These are phyloP conservation scores for Cylindrotheca closterium DNA, from an alignment of 108 stramenopile genomes.

Conservation along the genomic window DNA sequence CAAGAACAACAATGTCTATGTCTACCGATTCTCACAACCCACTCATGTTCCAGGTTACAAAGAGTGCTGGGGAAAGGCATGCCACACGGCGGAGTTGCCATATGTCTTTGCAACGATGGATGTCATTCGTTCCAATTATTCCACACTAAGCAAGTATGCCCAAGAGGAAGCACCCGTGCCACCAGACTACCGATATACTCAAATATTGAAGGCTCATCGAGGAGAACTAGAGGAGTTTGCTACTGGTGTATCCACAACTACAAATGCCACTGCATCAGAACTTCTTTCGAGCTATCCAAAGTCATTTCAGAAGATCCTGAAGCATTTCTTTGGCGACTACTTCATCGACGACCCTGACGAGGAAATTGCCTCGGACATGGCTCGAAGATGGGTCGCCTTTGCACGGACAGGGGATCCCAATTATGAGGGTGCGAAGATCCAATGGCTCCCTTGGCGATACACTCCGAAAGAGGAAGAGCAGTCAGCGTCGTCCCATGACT, in stretches of 20 bases:
- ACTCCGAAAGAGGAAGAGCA: slow-evolving; percentile 9
- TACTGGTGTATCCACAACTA: neutral
- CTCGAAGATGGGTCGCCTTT: slow-evolving; percentile 62
- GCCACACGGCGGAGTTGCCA: slow-evolving; percentile 86
- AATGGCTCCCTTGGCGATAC: slow-evolving; percentile 63
- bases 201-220: slow-evolving; percentile 50
- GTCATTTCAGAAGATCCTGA: slow-evolving; percentile 46
- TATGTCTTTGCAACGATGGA: slow-evolving; percentile 81
- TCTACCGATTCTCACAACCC: slow-evolving; percentile 81
- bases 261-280: neutral
- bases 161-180: slow-evolving; percentile 55
- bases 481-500: neutral
- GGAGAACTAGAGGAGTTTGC: slow-evolving; percentile 21
- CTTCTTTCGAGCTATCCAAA: slow-evolving; percentile 28
- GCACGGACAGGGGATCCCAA: slow-evolving; percentile 55
- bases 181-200: slow-evolving; percentile 63
- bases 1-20: slow-evolving; percentile 59
- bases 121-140: slow-evolving; percentile 60
- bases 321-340: slow-evolving; percentile 66
- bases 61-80: slow-evolving; percentile 78
- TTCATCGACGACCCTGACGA: slow-evolving; percentile 67
- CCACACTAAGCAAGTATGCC: slow-evolving; percentile 46
- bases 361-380: slow-evolving; percentile 62
- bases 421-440: slow-evolving; percentile 49
- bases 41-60: slow-evolving; percentile 79